Evolutionary conservation across 1,284 basidiomycete genomes (phyloP).

Genomic region (Cystodermella granulosa): DNA sequence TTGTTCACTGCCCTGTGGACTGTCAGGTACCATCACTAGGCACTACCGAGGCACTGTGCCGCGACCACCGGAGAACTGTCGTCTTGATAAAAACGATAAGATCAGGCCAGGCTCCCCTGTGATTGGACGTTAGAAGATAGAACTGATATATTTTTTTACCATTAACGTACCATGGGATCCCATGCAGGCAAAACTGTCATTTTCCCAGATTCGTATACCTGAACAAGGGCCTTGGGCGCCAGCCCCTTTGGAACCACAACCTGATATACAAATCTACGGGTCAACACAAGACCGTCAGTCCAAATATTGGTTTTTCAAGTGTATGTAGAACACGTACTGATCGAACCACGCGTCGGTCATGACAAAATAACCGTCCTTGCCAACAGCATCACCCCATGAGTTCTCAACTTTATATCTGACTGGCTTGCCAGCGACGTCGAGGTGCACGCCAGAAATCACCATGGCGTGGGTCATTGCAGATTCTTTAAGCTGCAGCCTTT

Average conservation of each 20-base stretch:
- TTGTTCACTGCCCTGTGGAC: no score
- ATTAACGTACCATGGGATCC: conserved; percentile 75
- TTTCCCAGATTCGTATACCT: conserved; percentile 70
- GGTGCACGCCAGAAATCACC: conserved; percentile 90
- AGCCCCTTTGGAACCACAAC: conserved; percentile 79
- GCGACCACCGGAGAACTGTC: not conserved
- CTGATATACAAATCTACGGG: conserved; percentile 75
- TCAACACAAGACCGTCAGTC: conserved; percentile 3
- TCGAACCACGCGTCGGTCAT: conserved; percentile 92
- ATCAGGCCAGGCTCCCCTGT: no score
- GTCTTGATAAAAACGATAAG: not conserved
- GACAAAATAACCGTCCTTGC: conserved; percentile 86
- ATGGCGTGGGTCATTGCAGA: conserved; percentile 89
- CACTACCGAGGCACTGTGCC: not conserved
- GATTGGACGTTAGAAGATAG: no score
- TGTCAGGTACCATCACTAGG: no score
- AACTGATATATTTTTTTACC: not conserved
- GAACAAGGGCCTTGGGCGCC: conserved; percentile 73
- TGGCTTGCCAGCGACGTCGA: conserved; percentile 71
- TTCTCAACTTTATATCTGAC: conserved; percentile 94
- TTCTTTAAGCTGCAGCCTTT: conserved; percentile 78
- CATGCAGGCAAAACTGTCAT: conserved; percentile 70
- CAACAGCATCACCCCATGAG: conserved; percentile 80
- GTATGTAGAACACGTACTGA: conserved; percentile 52
- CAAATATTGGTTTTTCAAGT: not conserved